phyloP scores from a whole-genome alignment of 257 asterid species.

The Knoxia roxburghii region DNA sequence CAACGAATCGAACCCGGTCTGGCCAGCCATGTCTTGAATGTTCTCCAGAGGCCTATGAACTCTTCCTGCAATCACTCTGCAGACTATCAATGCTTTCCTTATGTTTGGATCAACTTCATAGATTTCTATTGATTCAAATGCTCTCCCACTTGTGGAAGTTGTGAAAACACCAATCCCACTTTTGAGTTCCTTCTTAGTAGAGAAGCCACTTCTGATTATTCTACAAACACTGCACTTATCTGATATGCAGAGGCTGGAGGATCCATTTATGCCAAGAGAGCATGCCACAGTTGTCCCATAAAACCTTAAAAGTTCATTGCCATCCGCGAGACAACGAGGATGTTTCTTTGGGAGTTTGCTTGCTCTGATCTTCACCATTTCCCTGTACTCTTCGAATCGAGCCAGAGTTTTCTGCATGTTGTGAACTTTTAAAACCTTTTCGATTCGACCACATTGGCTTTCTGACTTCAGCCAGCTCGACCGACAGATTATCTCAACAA shows the following conservation, averaged over 20 bases:
- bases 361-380: constrained; percentile 62
- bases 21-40: constrained; percentile 56
- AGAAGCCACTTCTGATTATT: constrained; percentile 62
- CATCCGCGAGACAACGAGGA: constrained; percentile 89
- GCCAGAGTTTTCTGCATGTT: constrained; percentile 65
- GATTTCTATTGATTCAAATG: constrained; percentile 54
- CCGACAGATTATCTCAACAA: constrained; percentile 80
- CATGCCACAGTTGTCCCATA: constrained; percentile 66
- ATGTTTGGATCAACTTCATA: constrained; percentile 23
- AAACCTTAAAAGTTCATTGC: constrained; percentile 78
- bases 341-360: constrained; percentile 74
- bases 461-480: constrained; percentile 68
- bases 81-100: constrained; percentile 69
- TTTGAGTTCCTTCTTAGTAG: constrained; percentile 46
- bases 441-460: constrained; percentile 50
- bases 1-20: constrained; percentile 73
- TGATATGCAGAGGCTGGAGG: constrained; percentile 60
- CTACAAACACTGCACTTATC: constrained; percentile 72
- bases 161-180: constrained; percentile 80
- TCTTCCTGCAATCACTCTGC: constrained; percentile 91
- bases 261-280: constrained; percentile 65
- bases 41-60: constrained; percentile 88
- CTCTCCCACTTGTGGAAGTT: constrained; percentile 74
- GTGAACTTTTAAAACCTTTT: constrained; percentile 67
- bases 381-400: constrained; percentile 75